These are phyloP conservation scores for Neckera pumila DNA, from an alignment of 225 moss, liverwort and hornwort genomes.

Conservation along the genomic window DNA sequence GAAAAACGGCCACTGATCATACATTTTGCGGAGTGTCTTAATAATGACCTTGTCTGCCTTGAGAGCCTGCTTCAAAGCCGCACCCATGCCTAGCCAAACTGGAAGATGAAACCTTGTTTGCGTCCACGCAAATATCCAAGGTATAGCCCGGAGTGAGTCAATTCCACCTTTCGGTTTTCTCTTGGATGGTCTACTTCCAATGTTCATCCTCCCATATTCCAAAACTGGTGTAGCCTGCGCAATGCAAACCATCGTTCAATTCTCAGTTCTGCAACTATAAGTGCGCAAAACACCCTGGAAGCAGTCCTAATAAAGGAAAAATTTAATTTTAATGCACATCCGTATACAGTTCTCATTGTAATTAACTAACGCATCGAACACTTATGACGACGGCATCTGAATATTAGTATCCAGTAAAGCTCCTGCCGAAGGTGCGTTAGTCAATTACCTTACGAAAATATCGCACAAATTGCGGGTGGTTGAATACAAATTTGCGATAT, in stretches of 20 bases:
- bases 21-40: constrained; percentile 62
- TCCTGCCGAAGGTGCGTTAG: not conserved
- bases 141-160: constrained; percentile 86
- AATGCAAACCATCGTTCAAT: not conserved
- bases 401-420: not conserved
- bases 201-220: constrained; percentile 93
- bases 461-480: constrained; percentile 68
- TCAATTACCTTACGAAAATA: constrained; percentile 72
- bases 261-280: not conserved
- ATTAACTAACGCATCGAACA: not conserved
- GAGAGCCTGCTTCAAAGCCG: constrained; percentile 62
- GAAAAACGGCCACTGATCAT: constrained; percentile 89
- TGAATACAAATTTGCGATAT: constrained; percentile 76
- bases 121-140: constrained; percentile 98
- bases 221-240: constrained; percentile 82
- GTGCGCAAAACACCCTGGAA: not conserved
- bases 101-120: constrained; percentile 96
- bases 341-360: not conserved
- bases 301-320: not conserved
- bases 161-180: constrained; percentile 88
- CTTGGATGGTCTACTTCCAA: constrained; percentile 96
- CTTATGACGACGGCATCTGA: not conserved
- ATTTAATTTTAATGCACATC: not conserved
- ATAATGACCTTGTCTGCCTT: constrained; percentile 32
- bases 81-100: constrained; percentile 85